Evolutionary conservation across 768 basidiomycete genomes (phyloP).

Genomic region (Lactarius vividus): DNA sequence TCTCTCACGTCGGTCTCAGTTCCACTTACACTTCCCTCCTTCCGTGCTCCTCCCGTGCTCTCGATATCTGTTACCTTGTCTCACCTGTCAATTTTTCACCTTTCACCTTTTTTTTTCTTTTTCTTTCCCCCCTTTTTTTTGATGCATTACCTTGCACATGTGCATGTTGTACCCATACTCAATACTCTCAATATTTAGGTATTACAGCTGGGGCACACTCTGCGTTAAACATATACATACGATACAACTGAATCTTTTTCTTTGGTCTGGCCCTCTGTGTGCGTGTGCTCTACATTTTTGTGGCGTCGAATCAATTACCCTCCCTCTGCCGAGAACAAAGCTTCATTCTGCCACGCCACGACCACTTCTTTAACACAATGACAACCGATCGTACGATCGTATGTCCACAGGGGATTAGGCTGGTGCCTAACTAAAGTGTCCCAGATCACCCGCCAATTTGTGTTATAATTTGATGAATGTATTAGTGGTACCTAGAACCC

Average conservation of each 20-base stretch:
- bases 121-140: not conserved
- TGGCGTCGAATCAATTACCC: not conserved
- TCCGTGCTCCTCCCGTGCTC: slow-evolving; percentile 2
- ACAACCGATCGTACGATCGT: not conserved
- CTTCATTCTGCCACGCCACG: not conserved
- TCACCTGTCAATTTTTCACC: not conserved
- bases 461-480: too few species aligned
- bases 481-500: too few species aligned
- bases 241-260: not conserved
- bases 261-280: not conserved
- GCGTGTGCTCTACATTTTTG: not conserved
- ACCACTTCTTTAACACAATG: not conserved
- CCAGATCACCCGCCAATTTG: not conserved
- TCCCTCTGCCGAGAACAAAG: not conserved
- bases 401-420: not conserved
- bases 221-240: slow-evolving; percentile 12
- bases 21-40: slow-evolving; percentile 1
- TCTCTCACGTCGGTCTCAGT: slow-evolving; percentile 2
- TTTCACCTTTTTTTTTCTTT: not conserved
- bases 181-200: slow-evolving; percentile 24
- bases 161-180: slow-evolving; percentile 27
- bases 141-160: slow-evolving; percentile 21
- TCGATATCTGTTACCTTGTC: slow-evolving; percentile 5
- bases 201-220: slow-evolving; percentile 5
- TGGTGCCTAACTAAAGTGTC: not conserved